phyloP scores from a whole-genome alignment of 2,329 filamentous ascomycete genomes.

The Aspergillus tanneri region DNA sequence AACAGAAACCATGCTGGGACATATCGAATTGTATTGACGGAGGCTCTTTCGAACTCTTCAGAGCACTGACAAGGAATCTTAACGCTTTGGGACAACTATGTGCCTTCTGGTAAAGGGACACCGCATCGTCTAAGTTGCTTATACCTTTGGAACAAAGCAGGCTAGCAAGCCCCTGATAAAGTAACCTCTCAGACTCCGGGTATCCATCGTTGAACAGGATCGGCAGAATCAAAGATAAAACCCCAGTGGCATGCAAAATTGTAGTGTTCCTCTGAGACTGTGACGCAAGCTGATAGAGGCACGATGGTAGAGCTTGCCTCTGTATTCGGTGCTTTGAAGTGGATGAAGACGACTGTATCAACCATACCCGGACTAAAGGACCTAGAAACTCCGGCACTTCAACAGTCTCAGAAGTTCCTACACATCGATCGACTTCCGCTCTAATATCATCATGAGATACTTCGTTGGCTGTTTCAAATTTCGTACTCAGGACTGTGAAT shows the following conservation, averaged over 20 bases:
- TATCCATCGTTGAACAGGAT: conserved; percentile 61
- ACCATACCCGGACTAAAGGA: conserved; percentile 50
- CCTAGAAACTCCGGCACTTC: conserved; percentile 44
- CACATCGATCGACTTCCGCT: conserved; percentile 33
- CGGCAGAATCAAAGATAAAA: conserved; percentile 65
- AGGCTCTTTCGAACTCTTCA: conserved; percentile 72
- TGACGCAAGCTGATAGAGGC: conserved; percentile 58
- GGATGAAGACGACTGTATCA: conserved; percentile 59
- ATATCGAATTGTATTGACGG: conserved; percentile 93
- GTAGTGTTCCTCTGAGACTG: conserved; percentile 68
- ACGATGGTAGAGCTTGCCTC: conserved; percentile 62
- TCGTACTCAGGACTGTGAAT: conserved; percentile 51
- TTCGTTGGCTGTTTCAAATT: conserved; percentile 19
- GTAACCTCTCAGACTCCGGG: conserved; percentile 55
- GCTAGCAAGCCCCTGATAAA: conserved; percentile 66
- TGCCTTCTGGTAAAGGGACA: conserved; percentile 66
- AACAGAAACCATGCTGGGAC: conserved; percentile 81
- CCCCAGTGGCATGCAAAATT: conserved; percentile 69
- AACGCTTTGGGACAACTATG: conserved; percentile 54
- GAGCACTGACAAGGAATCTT: conserved; percentile 71
- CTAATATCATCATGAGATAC: conserved; percentile 25
- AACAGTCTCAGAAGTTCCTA: conserved; percentile 44
- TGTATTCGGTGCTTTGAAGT: conserved; percentile 28
- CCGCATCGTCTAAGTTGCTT: conserved; percentile 76
- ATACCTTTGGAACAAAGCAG: conserved; percentile 72